Evolutionary conservation across 805 yeast genomes (phyloP).

Genomic region (Isabelozyma heimii): DNA sequence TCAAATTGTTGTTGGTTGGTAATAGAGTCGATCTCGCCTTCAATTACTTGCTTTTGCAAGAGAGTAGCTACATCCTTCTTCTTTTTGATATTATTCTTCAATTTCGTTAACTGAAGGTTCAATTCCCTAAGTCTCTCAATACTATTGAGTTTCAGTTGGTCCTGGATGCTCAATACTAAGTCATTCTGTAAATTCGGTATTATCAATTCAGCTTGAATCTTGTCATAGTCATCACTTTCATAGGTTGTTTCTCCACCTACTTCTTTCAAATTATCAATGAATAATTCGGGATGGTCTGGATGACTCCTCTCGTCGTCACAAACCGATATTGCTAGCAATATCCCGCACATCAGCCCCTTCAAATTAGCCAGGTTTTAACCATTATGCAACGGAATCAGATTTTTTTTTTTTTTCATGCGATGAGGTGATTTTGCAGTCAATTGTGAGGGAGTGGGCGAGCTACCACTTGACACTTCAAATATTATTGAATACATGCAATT

Average conservation of each 20-base stretch:
- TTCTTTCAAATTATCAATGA: background rate
- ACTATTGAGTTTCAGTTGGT: conserved; percentile 25
- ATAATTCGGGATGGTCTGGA: background rate
- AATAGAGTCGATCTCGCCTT: conserved; percentile 6
- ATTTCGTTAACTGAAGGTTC: conserved; percentile 16
- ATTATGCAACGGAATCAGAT: too few species aligned
- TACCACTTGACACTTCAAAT: too few species aligned
- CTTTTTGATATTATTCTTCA: conserved; percentile 27
- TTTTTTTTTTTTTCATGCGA: background rate
- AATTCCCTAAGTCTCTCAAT: conserved; percentile 24
- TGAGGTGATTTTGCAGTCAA: background rate
- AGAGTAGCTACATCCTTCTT: conserved; percentile 2
- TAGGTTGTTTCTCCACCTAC: background rate
- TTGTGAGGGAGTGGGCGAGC: background rate
- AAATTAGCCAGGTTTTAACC: background rate
- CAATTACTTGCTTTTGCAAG: conserved; percentile 5
- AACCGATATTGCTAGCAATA: background rate
- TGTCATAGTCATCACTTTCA: background rate
- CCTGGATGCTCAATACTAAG: conserved; percentile 11
- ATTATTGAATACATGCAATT: background rate
- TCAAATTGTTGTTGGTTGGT: background rate
- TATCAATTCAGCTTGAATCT: background rate
- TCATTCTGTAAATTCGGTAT: background rate
- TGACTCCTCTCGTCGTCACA: background rate
- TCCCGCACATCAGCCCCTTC: background rate